A percentile compares a stretch with the other conserved stretches of the same genome.
Evolutionary conservation across 768 basidiomycete species (phyloP).

Genomic region (Mycena crocata): DNA sequence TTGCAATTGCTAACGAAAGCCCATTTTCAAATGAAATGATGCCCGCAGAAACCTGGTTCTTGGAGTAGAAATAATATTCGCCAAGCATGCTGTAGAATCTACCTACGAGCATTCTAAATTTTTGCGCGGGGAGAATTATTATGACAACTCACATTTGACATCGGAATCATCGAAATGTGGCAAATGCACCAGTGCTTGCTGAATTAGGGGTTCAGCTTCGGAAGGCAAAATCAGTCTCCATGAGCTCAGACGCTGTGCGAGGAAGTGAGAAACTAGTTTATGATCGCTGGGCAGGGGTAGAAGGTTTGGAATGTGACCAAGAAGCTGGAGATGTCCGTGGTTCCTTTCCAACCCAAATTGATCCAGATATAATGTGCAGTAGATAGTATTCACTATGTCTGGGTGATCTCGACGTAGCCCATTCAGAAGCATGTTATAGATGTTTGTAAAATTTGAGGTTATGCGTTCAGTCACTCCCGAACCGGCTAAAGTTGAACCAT

Average conservation of each 20-base stretch:
- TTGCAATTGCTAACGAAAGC: background rate
- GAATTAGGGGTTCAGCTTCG: background rate
- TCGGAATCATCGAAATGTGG: background rate
- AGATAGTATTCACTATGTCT: background rate
- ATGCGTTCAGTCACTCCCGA: too few species aligned
- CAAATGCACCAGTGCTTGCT: background rate
- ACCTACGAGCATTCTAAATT: background rate
- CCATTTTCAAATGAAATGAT: background rate
- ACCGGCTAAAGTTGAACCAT: too few species aligned
- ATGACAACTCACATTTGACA: background rate
- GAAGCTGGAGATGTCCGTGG: background rate
- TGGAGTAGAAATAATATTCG: background rate
- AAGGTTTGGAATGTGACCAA: background rate
- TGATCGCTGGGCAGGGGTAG: background rate
- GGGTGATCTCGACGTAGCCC: background rate
- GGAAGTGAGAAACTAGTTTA: background rate
- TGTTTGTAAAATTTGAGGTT: background rate
- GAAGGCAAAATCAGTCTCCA: too few species aligned
- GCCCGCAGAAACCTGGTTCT: background rate
- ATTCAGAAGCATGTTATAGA: background rate
- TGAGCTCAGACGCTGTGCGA: background rate
- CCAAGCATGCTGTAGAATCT: background rate
- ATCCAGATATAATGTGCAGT: background rate
- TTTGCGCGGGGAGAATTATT: background rate
- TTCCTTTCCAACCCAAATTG: background rate